Evolutionary conservation across 805 yeast species (phyloP).

Genomic region (Starmerella cellae): DNA sequence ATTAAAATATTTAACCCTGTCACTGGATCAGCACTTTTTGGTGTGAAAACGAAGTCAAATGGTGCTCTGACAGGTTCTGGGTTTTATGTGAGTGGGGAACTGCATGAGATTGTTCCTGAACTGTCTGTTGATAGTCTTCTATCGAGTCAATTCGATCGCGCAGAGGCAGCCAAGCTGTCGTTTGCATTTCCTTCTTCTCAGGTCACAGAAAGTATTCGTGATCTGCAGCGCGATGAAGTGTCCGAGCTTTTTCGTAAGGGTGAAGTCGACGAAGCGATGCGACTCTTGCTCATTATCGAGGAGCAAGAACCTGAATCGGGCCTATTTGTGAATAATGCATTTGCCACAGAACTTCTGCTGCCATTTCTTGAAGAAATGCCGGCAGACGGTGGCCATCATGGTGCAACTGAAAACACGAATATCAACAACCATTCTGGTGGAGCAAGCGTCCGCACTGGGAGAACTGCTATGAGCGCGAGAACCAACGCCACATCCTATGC

Average conservation of each 20-base stretch:
- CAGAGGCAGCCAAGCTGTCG: constrained; percentile 14
- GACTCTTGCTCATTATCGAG: constrained; percentile 11
- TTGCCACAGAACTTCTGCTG: not conserved
- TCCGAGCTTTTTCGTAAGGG: constrained; percentile 6
- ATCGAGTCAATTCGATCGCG: not conserved
- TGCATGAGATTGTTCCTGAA: not conserved
- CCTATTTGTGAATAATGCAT: constrained; percentile 1
- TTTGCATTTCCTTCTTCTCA: constrained; percentile 4
- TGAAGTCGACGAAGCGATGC: constrained; percentile 12
- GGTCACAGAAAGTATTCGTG: constrained; percentile 3
- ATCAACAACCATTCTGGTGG: not conserved
- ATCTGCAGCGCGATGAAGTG: constrained; percentile 9
- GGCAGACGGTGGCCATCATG: not conserved
- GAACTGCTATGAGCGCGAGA: not conserved
- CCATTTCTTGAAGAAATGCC: constrained; percentile 2
- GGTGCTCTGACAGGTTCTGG: not conserved
- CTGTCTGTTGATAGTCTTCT: not conserved
- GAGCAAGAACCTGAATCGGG: constrained; percentile 7
- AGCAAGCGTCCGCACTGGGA: not conserved
- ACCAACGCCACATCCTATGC: constrained; percentile 1
- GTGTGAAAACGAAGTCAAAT: not conserved
- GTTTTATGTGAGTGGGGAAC: not conserved
- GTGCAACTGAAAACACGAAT: not conserved
- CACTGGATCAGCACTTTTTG: constrained; percentile 6
- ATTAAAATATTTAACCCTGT: constrained; percentile 7